Percentiles rank a stretch among this genome's conserved stretches.
Conservation (phyloP, 2,329 filamentous ascomycete genomes). For the Talaromyces sp. region DNA sequence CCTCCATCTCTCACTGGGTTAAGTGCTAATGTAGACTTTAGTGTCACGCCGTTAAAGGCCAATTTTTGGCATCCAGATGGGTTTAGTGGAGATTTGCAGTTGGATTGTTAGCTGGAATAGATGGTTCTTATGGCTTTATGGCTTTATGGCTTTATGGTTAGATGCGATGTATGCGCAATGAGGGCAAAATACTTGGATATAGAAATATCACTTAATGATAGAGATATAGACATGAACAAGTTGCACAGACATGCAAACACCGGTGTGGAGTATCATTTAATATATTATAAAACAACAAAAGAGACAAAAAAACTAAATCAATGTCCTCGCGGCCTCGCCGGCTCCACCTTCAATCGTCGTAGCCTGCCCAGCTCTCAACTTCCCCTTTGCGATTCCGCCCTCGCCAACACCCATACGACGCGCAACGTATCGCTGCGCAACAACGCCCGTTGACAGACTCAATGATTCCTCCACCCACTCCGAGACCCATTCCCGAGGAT, state of each 20-base stretch:
- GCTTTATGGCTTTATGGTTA: background rate
- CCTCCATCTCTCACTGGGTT: background rate
- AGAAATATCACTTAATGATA: background rate
- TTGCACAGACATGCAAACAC: background rate
- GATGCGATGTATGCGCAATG: background rate
- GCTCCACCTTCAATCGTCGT: slow-evolving; percentile 57
- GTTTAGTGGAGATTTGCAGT: slow-evolving; percentile 63
- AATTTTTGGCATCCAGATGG: slow-evolving; percentile 79
- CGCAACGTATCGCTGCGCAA: slow-evolving; percentile 93
- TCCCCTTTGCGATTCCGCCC: slow-evolving; percentile 60
- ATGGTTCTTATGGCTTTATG: background rate
- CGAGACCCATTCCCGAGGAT: slow-evolving; percentile 93
- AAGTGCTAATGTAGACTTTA: slow-evolving; percentile 33
- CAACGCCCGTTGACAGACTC: slow-evolving; percentile 71
- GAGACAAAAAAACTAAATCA: slow-evolving; percentile 19
- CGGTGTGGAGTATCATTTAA: slow-evolving; percentile 13
- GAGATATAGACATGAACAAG: background rate
- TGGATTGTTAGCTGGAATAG: slow-evolving; percentile 35
- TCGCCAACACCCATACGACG: slow-evolving; percentile 94
- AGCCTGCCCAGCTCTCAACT: slow-evolving; percentile 50
- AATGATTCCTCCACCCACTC: slow-evolving; percentile 95
- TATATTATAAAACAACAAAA: slow-evolving; percentile 12
- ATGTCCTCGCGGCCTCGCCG: slow-evolving; percentile 59
- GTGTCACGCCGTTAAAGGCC: slow-evolving; percentile 80
- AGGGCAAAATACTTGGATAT: background rate